phyloP scores from a whole-genome alignment of 495 filamentous ascomycete species.

The Podospora comata region DNA sequence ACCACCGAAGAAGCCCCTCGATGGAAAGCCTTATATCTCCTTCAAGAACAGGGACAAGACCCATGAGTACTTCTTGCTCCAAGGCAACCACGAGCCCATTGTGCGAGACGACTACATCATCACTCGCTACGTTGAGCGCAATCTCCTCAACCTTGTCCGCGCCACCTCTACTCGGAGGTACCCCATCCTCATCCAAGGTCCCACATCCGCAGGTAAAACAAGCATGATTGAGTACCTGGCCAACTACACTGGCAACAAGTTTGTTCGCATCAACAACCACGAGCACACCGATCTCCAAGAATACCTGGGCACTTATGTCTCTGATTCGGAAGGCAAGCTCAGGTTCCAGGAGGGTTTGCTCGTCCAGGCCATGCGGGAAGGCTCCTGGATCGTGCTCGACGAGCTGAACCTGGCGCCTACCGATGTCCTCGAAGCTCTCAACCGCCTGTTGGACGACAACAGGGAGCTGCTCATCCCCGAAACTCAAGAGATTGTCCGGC shows the following conservation, averaged over 20 bases:
- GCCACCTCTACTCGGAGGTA: slow-evolving; percentile 88
- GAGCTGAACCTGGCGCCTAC: slow-evolving; percentile 95
- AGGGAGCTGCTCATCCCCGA: slow-evolving; percentile 96
- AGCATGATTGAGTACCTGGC: slow-evolving; percentile 99
- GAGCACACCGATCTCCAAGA: slow-evolving; percentile 98
- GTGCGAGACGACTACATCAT: slow-evolving; percentile 90
- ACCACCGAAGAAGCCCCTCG: slow-evolving; percentile 67
- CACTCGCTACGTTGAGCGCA: slow-evolving; percentile 89
- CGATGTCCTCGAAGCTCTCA: slow-evolving; percentile 92
- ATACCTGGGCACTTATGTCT: slow-evolving; percentile 92
- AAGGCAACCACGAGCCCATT: slow-evolving; percentile 61
- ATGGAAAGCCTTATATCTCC: slow-evolving; percentile 75
- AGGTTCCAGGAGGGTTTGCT: slow-evolving; percentile 92
- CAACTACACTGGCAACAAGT: slow-evolving; percentile 91
- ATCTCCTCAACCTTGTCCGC: slow-evolving; percentile 87
- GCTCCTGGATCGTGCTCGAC: slow-evolving; percentile 97
- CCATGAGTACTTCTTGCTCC: slow-evolving; percentile 87
- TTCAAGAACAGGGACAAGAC: slow-evolving; percentile 58
- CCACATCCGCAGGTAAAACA: slow-evolving; percentile 95
- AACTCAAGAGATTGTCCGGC: slow-evolving; percentile 88
- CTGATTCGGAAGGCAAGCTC: slow-evolving; percentile 76
- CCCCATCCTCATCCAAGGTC: slow-evolving; percentile 94
- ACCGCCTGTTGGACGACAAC: slow-evolving; percentile 94
- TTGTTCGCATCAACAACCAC: slow-evolving; percentile 98
- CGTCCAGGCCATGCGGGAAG: slow-evolving; percentile 85